Evolutionary conservation across 495 filamentous ascomycete species (phyloP).

Genomic region (Penicillium soppii): DNA sequence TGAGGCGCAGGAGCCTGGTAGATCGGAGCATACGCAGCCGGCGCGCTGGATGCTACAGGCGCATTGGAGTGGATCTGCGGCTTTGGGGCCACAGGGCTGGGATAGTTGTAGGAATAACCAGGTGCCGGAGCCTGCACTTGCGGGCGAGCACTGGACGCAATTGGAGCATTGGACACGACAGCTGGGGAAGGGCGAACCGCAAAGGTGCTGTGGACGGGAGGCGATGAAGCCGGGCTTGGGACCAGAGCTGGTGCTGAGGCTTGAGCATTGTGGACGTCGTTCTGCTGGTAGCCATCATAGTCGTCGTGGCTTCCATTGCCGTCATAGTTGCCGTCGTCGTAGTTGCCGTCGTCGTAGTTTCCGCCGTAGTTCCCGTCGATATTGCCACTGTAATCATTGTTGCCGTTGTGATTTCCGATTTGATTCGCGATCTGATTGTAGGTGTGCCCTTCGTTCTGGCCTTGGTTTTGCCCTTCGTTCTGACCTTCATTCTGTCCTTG

Average conservation of each 20-base stretch:
- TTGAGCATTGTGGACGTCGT: neutral
- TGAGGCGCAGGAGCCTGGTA: neutral
- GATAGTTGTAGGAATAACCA: neutral
- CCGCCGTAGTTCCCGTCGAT: neutral
- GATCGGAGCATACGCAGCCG: neutral
- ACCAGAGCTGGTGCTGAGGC: neutral
- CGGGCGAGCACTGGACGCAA: neutral
- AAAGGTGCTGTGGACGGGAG: neutral
- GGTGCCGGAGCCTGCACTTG: neutral
- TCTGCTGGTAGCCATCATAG: neutral
- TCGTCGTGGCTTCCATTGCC: neutral
- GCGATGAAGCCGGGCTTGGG: neutral
- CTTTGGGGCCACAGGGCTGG: no score
- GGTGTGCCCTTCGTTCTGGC: neutral
- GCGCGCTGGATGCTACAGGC: no score
- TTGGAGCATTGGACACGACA: no score
- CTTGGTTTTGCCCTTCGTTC: neutral
- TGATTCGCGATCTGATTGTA: neutral
- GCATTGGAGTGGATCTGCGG: no score
- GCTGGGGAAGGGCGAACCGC: neutral
- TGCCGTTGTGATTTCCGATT: no score
- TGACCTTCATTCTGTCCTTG: neutral
- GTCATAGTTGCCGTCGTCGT: neutral
- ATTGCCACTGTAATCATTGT: neutral
- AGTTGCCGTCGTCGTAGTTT: neutral